phyloP scores from a whole-genome alignment of 768 basidiomycete genomes.

The Termitomyces sp. region DNA sequence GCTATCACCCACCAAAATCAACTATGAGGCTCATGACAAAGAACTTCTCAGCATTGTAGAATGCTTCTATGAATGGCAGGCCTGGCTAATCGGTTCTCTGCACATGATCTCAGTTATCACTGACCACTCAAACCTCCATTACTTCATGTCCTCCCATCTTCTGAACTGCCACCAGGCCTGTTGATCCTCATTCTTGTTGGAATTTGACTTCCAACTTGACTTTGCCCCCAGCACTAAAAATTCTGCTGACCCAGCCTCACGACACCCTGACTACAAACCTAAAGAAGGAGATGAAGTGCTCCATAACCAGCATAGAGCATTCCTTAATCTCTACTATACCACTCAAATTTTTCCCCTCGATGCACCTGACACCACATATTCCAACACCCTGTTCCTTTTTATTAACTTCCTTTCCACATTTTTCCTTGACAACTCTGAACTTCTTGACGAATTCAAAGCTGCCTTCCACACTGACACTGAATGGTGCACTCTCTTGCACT shows the following conservation, averaged over 20 bases:
- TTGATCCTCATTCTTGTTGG: constrained; percentile 39
- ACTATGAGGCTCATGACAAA: not conserved
- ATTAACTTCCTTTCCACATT: not conserved
- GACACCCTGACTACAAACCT: constrained; percentile 25
- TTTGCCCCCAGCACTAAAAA: constrained; percentile 25
- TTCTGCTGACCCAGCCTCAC: constrained; percentile 27
- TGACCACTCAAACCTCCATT: constrained; percentile 40
- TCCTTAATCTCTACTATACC: constrained; percentile 26
- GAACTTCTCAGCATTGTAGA: not conserved
- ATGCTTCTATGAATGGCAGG: constrained; percentile 20
- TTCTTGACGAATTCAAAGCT: constrained; percentile 23
- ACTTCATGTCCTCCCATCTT: constrained; percentile 36
- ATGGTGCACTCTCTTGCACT: not conserved
- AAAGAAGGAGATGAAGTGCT: constrained; percentile 19
- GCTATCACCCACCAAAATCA: not conserved
- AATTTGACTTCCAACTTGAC: constrained; percentile 31
- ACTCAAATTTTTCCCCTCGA: constrained; percentile 17
- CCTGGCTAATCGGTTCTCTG: constrained; percentile 26
- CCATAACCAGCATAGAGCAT: constrained; percentile 18
- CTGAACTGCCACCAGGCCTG: constrained; percentile 42
- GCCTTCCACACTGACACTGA: not conserved
- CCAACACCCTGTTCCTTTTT: no score
- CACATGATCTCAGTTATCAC: constrained; percentile 17
- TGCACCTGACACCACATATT: not conserved
- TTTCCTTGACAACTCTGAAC: constrained; percentile 20